Conservation (phyloP, 345 rosid genomes). For the Hibiscus tridactylites region DNA sequence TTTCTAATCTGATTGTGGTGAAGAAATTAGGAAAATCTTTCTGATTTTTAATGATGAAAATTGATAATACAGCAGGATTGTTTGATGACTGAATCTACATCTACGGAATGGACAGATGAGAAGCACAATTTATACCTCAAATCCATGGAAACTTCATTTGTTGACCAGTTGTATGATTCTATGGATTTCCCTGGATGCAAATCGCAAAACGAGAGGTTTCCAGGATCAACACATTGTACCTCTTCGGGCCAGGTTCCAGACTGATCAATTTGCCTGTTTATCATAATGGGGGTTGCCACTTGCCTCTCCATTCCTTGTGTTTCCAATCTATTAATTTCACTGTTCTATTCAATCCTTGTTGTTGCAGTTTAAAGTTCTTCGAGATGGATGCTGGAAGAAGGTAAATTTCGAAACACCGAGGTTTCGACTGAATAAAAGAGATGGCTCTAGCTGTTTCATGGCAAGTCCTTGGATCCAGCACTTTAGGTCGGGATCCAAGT, state of each 20-base stretch:
- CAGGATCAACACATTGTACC: slow-evolving; percentile 17
- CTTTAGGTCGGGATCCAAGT: slow-evolving; percentile 30
- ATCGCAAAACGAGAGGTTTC: slow-evolving; percentile 20
- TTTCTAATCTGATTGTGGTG: neutral
- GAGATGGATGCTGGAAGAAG: slow-evolving; percentile 60
- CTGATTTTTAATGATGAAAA: slow-evolving; percentile 5
- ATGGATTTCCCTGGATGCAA: slow-evolving; percentile 28
- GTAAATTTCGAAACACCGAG: slow-evolving; percentile 45
- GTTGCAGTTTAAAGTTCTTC: slow-evolving; percentile 62
- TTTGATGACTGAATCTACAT: slow-evolving; percentile 22
- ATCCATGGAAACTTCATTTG: slow-evolving; percentile 85
- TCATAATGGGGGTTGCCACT: neutral
- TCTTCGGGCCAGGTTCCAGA: slow-evolving; percentile 78
- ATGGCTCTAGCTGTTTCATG: slow-evolving; percentile 23
- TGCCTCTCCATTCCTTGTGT: neutral
- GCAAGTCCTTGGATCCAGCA: slow-evolving; percentile 67
- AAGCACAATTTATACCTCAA: slow-evolving; percentile 80
- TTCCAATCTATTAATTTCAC: neutral
- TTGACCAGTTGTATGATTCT: slow-evolving; percentile 62
- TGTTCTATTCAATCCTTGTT: slow-evolving; percentile 8
- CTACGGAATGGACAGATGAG: slow-evolving; percentile 82
- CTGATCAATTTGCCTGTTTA: neutral
- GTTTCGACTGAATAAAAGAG: slow-evolving; percentile 18
- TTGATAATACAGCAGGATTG: slow-evolving; percentile 29
- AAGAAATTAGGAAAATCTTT: neutral